These are phyloP conservation scores for Phytophthora tubulina DNA, from an alignment of 352 stramenopile genomes.

Conservation along the genomic window DNA sequence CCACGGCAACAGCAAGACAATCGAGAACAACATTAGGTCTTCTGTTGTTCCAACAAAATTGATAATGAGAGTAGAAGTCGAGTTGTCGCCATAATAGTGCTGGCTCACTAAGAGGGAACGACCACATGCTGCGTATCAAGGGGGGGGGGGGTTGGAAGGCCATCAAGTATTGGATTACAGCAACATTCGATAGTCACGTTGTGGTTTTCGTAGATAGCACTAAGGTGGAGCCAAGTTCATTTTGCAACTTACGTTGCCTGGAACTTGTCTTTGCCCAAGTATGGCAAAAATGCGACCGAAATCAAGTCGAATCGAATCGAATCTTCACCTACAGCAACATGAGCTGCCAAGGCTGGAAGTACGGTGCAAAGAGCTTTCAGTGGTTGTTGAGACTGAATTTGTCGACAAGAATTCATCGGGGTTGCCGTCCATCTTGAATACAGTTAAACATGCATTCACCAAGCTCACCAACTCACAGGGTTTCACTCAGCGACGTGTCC, in stretches of 20 bases:
- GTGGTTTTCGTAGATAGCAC: not conserved
- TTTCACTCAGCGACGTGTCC: constrained; percentile 11
- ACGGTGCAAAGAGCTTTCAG: constrained; percentile 39
- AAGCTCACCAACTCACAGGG: constrained; percentile 17
- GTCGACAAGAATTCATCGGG: not conserved
- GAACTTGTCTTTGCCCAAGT: not conserved
- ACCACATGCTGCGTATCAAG: constrained; percentile 1
- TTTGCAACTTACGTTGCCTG: constrained; percentile 7
- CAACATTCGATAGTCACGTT: not conserved
- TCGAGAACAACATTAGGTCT: not conserved
- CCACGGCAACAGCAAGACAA: not conserved
- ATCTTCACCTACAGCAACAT: not conserved
- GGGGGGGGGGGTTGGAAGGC: not conserved
- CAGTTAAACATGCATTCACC: constrained; percentile 24
- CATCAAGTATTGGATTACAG: not conserved
- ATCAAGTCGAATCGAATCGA: not conserved
- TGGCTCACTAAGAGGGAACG: constrained; percentile 1
- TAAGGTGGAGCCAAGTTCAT: not conserved
- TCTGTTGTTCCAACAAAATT: not conserved
- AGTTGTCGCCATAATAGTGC: not conserved
- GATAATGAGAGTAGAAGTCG: not conserved
- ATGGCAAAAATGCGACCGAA: not conserved
- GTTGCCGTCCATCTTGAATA: constrained; percentile 40
- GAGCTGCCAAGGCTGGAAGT: constrained; percentile 39
- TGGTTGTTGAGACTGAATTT: constrained; percentile 27